phyloP scores from a whole-genome alignment of 495 filamentous ascomycete genomes.

The Xylaria scruposa region DNA sequence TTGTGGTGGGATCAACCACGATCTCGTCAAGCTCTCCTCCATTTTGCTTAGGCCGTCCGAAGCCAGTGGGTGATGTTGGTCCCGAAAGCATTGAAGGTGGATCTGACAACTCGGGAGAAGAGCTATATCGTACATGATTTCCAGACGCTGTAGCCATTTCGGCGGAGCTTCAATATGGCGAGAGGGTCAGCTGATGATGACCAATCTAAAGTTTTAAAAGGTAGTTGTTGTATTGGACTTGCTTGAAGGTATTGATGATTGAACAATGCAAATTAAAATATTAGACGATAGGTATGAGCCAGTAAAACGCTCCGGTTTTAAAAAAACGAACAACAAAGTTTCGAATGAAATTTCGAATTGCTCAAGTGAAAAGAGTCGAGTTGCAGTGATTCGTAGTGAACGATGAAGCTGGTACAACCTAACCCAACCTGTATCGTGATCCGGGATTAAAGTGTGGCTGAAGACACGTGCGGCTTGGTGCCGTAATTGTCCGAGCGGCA shows the following conservation, averaged over 20 bases:
- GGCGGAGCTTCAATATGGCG: background rate
- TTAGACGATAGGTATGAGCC: background rate
- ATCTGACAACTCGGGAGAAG: conserved; percentile 42
- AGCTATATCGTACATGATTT: conserved; percentile 34
- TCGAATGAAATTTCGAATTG: background rate
- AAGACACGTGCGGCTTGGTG: conserved; percentile 21
- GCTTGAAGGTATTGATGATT: background rate
- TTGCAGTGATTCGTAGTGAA: background rate
- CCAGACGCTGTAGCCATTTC: conserved; percentile 37
- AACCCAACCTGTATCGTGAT: background rate
- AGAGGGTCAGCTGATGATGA: conserved; percentile 5
- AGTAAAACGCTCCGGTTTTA: background rate
- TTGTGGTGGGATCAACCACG: conserved; percentile 39
- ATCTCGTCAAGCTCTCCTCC: conserved; percentile 41
- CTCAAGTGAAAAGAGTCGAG: background rate
- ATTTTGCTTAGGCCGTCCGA: conserved; percentile 33
- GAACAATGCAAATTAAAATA: conserved; percentile 3
- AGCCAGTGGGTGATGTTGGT: conserved; percentile 33
- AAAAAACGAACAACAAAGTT: background rate
- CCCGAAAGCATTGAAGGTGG: conserved; percentile 41
- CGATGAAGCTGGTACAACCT: background rate
- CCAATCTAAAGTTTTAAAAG: background rate
- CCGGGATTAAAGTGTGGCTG: conserved; percentile 21
- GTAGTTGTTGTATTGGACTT: background rate
- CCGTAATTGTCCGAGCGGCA: background rate